Evolutionary conservation across 2,329 filamentous ascomycete species (phyloP).

Genomic region (Monosporascus sp.): DNA sequence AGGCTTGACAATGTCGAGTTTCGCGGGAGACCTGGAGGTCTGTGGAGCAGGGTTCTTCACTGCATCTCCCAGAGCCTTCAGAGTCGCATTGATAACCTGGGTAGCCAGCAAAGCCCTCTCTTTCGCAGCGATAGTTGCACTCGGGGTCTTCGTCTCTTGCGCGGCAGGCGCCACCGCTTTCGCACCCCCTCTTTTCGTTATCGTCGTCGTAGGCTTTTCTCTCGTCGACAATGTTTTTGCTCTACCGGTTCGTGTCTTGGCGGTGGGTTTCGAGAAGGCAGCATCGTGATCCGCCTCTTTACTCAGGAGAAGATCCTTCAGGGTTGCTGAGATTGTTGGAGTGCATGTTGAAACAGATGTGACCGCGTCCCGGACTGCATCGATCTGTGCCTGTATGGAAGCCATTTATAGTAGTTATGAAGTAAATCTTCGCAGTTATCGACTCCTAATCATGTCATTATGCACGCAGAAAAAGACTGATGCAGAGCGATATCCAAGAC

Average conservation of each 20-base stretch:
- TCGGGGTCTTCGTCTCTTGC: constrained; percentile 24
- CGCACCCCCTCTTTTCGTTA: constrained; percentile 2
- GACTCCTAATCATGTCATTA: constrained; percentile 24
- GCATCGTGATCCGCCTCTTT: constrained; percentile 23
- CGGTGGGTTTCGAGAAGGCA: constrained; percentile 13
- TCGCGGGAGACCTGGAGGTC: constrained; percentile 23
- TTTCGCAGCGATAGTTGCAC: constrained; percentile 42
- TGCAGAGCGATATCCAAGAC: constrained; percentile 13
- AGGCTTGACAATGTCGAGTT: constrained; percentile 32
- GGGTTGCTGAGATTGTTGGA: constrained; percentile 38
- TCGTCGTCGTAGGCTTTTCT: constrained; percentile 11
- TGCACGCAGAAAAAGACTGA: constrained; percentile 12
- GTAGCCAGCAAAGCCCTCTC: constrained; percentile 66
- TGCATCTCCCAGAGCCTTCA: constrained; percentile 65
- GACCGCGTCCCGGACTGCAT: constrained; percentile 50
- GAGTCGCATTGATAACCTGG: constrained; percentile 63
- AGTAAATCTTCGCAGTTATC: constrained; percentile 10
- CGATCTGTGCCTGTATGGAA: constrained; percentile 37
- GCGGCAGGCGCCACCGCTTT: constrained; percentile 11
- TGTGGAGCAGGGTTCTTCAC: constrained; percentile 42
- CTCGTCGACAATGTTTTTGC: constrained; percentile 16
- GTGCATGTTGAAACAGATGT: constrained; percentile 50
- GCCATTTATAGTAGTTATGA: constrained; percentile 30
- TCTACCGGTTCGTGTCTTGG: constrained; percentile 26
- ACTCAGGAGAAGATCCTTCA: constrained; percentile 40